Evolutionary conservation across 306 rosid genomes (phyloP), one percentile per base, ranked within the genome.

Genomic region (Malus sylvestris): DNA sequence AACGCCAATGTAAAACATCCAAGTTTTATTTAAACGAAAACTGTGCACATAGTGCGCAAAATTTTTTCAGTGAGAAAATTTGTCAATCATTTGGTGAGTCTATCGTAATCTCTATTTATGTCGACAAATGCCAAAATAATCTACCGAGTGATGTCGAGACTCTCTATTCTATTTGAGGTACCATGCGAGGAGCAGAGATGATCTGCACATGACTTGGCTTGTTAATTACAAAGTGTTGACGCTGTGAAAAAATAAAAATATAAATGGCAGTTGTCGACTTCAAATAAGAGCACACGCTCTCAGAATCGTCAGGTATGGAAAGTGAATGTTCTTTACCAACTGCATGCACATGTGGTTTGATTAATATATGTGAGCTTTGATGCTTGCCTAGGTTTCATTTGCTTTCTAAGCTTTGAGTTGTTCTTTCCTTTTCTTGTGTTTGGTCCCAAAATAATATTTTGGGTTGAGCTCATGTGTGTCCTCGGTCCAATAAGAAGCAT

Each of bases 191-290:
- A 61, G 59, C 83, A 75, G 78, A 76, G 72, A 67, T 70, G 84
- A 78, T 52, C 55, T 75, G 71, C 88, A 87, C 90, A 86, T 86
- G 86, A 58, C 30, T 6, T 18, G 82, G 78, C 71, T 82, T 22
- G 79, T 59, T 51, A 89, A 78, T 71, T 85, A 76, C 89, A 55
- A 76, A 88, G 82, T 83, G 79, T 81, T 75, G 79, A 79, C 20
- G 72, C 42, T 55, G 73, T 83, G 45, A 49, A 79, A 71, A 85
- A 35, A 35, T 6, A 33, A 30, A 30, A 30, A 30, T 3, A 79
- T 82, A 58, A 82, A 68, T 80, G 81, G 71, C 72, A 76, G 80
- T 76, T 81, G 81, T 78, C 83, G 57, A 6, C 18, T 51, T 70
- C 55, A 49, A 18, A 49, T 49, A 49, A 15, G 20, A 49, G 55